These are phyloP conservation scores for Thielaviopsis musarum DNA, from an alignment of 2,329 filamentous ascomycete genomes.

Conservation along the genomic window DNA sequence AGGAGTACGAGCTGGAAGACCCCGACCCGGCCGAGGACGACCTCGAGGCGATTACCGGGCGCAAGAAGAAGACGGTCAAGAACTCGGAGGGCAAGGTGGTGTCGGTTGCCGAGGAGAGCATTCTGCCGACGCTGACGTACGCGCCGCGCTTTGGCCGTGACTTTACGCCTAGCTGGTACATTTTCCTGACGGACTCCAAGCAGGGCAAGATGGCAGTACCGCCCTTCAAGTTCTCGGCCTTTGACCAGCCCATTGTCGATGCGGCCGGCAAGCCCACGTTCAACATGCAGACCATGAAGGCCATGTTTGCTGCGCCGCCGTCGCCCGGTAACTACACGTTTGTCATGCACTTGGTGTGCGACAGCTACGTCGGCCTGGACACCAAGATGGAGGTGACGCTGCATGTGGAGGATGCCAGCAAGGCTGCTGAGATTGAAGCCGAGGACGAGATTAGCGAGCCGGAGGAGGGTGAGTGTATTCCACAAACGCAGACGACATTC, in stretches of 20 bases:
- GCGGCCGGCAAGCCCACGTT: constrained; percentile 74
- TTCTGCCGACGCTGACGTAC: constrained; percentile 71
- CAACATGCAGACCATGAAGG: constrained; percentile 89
- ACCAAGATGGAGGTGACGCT: constrained; percentile 81
- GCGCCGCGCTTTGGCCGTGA: constrained; percentile 84
- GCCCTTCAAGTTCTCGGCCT: constrained; percentile 84
- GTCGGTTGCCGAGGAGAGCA: constrained; percentile 41
- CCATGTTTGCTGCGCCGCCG: constrained; percentile 88
- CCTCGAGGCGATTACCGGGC: constrained; percentile 65
- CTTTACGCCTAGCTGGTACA: constrained; percentile 79
- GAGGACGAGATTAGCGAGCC: constrained; percentile 97
- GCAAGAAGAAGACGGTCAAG: constrained; percentile 52
- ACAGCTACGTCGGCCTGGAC: constrained; percentile 90
- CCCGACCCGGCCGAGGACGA: constrained; percentile 87
- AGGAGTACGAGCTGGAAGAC: constrained; percentile 71
- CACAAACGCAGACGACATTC: not conserved
- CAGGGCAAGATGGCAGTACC: constrained; percentile 93
- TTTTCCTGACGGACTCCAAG: constrained; percentile 88
- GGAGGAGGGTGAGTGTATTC: constrained; percentile 63
- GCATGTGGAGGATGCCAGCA: constrained; percentile 73
- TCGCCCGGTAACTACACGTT: constrained; percentile 89
- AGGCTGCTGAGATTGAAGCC: constrained; percentile 60
- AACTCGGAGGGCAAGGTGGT: constrained; percentile 39
- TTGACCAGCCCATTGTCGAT: constrained; percentile 77
- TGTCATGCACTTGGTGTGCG: constrained; percentile 82